Evolutionary conservation across 495 filamentous ascomycete species (phyloP).

Genomic region (Penicillium canariense): DNA sequence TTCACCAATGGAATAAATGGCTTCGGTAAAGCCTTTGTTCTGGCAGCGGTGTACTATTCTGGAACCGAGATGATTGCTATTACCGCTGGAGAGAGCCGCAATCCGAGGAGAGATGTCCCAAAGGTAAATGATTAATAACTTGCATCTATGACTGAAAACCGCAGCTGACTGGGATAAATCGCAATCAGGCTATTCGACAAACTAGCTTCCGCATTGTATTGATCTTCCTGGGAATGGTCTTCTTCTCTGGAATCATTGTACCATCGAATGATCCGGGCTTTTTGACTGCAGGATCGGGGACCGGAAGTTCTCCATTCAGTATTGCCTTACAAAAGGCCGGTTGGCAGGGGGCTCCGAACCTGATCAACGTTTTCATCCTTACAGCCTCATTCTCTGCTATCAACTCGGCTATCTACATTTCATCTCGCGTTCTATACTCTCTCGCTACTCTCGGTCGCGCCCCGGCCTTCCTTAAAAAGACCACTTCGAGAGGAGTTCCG

Average conservation of each 20-base stretch:
- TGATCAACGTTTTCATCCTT: slow-evolving; percentile 72
- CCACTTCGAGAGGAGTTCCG: too few species aligned
- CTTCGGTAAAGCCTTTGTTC: slow-evolving; percentile 55
- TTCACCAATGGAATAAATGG: slow-evolving; percentile 64
- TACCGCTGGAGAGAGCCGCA: slow-evolving; percentile 63
- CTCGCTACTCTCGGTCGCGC: slow-evolving; percentile 66
- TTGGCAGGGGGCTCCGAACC: slow-evolving; percentile 61
- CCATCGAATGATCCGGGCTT: slow-evolving; percentile 47
- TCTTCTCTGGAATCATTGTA: slow-evolving; percentile 73
- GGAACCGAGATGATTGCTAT: slow-evolving; percentile 74
- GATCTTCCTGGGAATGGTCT: slow-evolving; percentile 68
- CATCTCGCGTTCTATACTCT: slow-evolving; percentile 62
- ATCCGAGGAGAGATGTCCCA: slow-evolving; percentile 62
- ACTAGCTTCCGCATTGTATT: slow-evolving; percentile 70
- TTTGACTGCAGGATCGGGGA: slow-evolving; percentile 46
- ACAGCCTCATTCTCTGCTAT: slow-evolving; percentile 67
- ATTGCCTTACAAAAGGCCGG: slow-evolving; percentile 66
- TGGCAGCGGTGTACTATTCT: slow-evolving; percentile 67
- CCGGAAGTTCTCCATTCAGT: slow-evolving; percentile 71
- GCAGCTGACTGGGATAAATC: too few species aligned
- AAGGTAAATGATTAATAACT: too few species aligned
- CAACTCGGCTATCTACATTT: slow-evolving; percentile 68
- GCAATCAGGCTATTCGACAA: slow-evolving; percentile 63
- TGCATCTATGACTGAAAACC: too few species aligned
- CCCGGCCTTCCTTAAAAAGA: too few species aligned